Evolutionary conservation across 139 green algal species (phyloP).

Genomic region (Chlamydomonas applanata): DNA sequence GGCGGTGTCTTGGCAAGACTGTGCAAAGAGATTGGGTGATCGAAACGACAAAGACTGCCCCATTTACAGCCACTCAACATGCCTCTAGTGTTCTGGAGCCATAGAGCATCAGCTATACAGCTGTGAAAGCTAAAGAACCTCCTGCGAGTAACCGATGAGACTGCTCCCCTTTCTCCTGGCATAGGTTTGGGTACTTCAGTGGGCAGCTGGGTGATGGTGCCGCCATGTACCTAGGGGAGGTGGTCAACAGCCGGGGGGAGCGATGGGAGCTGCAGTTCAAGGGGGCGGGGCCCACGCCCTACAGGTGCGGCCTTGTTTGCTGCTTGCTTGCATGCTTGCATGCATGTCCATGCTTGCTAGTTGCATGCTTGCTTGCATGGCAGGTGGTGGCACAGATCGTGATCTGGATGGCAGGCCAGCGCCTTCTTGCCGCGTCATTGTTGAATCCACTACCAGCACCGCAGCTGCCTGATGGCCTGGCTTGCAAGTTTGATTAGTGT

Average conservation of each 20-base stretch:
- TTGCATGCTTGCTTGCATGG: too few species aligned
- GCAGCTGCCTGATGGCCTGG: too few species aligned
- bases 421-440: too few species aligned
- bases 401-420: too few species aligned
- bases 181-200: conserved; percentile 57
- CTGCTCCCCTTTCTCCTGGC: background rate
- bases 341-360: too few species aligned
- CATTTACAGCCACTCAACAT: too few species aligned
- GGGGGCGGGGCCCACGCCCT: conserved; percentile 60
- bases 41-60: background rate
- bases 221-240: conserved; percentile 63
- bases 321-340: too few species aligned
- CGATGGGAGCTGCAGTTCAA: conserved; percentile 69
- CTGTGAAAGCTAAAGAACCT: too few species aligned
- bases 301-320: conserved; percentile 26
- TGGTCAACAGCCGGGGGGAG: conserved; percentile 43
- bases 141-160: too few species aligned
- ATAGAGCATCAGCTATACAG: background rate
- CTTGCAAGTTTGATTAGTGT: too few species aligned
- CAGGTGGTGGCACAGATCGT: too few species aligned
- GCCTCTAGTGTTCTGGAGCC: background rate
- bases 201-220: conserved; percentile 65
- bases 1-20: conserved; percentile 4
- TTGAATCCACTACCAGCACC: too few species aligned
- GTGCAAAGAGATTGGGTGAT: background rate